Base-by-base conservation (phyloP, 2,329 filamentous ascomycete genomes). In the Leptographium flavum region DNA sequence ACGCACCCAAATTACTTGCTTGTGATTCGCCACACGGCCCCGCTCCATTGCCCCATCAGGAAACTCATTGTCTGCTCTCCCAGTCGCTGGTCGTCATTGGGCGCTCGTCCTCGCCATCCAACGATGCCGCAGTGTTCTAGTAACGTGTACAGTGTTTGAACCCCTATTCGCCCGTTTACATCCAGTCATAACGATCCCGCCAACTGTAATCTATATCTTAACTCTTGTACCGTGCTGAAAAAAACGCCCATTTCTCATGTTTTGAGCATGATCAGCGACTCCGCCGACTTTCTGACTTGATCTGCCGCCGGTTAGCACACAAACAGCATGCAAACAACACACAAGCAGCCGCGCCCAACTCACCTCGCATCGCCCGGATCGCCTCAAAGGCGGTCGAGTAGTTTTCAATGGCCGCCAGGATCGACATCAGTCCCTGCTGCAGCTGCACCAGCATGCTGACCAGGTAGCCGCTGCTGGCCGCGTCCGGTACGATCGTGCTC, bases 301-400 rank as follows among this genome's bases (percentile, higher is more conserved):
- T 47, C 46, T 47, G 45, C n/a, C n/a, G 22, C 5, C 25, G 13
- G 17, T 40, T 22, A 25, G 33, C 17, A 28, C 9, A 25, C 17
- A 11, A 22, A 17, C 19, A 39, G 14, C 19, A 25, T 5, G 2
- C 2, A 38, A 35, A 19, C 15, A 35, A 21, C 5, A 4, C 27
- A 28, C 27, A 11, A 10, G 27, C 27, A 11, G 5, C 35, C 35
- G 19, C 17, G 9, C 17, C 4, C 15, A 6, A 19, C 57, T 54
- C 50, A 66, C 65, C 64, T 59, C 64, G 58, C 64, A 68, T 68
- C 14, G 64, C 64, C 23, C 63, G 62, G 40, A 68, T 50, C n/a
- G 64, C 64, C 51, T 67, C 64, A 46, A 67, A 68, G 2, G 64
- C 61, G 17, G 58, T 63, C n/a, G 57, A 59, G 45, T 68, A 68